These are phyloP conservation scores for Macrophomina tecta DNA, from an alignment of 2,329 filamentous ascomycete genomes.

Conservation along the genomic window DNA sequence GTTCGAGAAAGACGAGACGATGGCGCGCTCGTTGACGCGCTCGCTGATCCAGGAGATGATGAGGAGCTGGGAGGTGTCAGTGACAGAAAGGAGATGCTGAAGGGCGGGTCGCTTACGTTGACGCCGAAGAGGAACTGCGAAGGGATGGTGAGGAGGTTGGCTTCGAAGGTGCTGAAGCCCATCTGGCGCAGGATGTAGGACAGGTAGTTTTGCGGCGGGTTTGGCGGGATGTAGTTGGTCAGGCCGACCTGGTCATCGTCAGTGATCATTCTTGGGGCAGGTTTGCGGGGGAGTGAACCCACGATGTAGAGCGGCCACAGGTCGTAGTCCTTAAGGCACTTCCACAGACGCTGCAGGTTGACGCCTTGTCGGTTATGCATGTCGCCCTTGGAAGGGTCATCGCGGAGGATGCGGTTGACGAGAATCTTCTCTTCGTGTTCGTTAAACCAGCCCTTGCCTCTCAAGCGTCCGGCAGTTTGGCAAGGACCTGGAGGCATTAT, in stretches of 20 bases:
- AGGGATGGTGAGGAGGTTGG: constrained; percentile 37
- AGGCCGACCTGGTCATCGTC: constrained; percentile 36
- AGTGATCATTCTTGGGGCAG: neutral
- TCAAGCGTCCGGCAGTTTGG: constrained; percentile 16
- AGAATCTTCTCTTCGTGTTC: constrained; percentile 24
- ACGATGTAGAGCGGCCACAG: constrained; percentile 46
- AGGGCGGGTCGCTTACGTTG: neutral
- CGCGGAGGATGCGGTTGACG: constrained; percentile 26
- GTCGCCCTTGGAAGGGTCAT: constrained; percentile 36
- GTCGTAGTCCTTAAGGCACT: constrained; percentile 44
- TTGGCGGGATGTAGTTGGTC: constrained; percentile 49
- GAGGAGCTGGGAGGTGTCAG: constrained; percentile 44
- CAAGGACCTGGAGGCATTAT: constrained; percentile 10
- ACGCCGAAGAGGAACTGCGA: constrained; percentile 51
- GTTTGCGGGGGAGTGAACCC: neutral
- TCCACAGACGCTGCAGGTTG: constrained; percentile 39
- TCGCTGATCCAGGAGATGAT: constrained; percentile 55
- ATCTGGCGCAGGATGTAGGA: constrained; percentile 53
- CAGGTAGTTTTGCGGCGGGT: constrained; percentile 54
- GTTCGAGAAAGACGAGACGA: constrained; percentile 55
- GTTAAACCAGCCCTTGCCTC: constrained; percentile 18
- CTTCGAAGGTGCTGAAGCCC: constrained; percentile 42
- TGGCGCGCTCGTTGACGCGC: constrained; percentile 52
- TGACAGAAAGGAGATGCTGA: neutral
- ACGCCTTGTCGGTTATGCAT: constrained; percentile 47